These are phyloP conservation scores for Cordyceps cicadae DNA, from an alignment of 2,329 filamentous ascomycete species.

Conservation along the genomic window DNA sequence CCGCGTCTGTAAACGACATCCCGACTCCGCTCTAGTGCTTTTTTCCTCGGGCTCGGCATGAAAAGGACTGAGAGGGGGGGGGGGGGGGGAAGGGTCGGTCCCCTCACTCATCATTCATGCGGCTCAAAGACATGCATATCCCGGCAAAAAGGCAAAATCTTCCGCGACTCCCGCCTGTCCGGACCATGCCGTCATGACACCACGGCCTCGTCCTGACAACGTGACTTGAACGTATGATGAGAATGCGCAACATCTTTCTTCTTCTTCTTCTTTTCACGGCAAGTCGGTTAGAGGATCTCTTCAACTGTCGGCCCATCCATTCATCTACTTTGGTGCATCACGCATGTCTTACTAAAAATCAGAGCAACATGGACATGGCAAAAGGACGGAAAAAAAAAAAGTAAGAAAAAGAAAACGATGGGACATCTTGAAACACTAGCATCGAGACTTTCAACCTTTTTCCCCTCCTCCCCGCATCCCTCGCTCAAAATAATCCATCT, in stretches of 20 bases:
- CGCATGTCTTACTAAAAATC: background rate
- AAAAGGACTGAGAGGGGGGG: background rate
- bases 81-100: too few relatives aligned
- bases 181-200: background rate
- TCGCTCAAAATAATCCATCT: background rate
- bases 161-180: background rate
- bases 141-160: background rate
- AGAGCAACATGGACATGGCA: background rate
- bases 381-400: background rate
- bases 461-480: too few relatives aligned
- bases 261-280: background rate
- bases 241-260: too few relatives aligned
- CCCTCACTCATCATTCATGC: background rate
- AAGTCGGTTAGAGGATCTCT: background rate
- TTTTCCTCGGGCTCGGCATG: background rate
- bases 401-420: background rate
- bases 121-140: background rate
- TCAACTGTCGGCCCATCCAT: too few relatives aligned
- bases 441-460: slow-evolving; percentile 3
- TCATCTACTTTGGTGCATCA: background rate
- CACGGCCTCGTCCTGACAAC: background rate
- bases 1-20: background rate
- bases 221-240: background rate
- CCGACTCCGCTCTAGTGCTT: background rate
- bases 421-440: slow-evolving; percentile 7